Percentiles rank a stretch among this genome's conserved stretches.
phyloP scores from a whole-genome alignment of 2,329 filamentous ascomycete species.

The Aureobasidium sp. region DNA sequence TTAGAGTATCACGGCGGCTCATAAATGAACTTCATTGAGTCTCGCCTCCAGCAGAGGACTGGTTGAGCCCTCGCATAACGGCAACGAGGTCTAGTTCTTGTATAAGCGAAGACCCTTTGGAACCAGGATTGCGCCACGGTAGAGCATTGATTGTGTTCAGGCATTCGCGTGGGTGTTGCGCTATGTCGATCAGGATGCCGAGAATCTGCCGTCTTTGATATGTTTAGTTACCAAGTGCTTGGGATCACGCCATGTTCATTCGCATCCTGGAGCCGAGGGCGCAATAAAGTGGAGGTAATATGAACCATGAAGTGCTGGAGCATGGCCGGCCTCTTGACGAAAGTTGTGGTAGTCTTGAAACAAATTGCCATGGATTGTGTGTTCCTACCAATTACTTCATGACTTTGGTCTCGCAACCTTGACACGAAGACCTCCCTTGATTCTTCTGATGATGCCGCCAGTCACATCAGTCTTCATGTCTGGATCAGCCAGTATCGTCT shows the following conservation, averaged over 20 bases:
- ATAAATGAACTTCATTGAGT: too few relatives aligned
- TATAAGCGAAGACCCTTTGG: neutral
- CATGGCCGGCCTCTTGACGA: too few relatives aligned
- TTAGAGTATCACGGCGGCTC: neutral
- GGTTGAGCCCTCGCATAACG: neutral
- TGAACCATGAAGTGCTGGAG: neutral
- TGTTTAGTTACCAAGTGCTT: neutral
- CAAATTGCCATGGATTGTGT: too few relatives aligned
- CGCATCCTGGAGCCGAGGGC: neutral
- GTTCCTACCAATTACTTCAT: neutral
- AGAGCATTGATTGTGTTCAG: neutral
- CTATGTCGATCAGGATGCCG: neutral
- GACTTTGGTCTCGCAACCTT: constrained; percentile 12
- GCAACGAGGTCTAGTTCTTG: neutral
- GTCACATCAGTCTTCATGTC: constrained; percentile 12
- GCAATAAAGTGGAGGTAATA: neutral
- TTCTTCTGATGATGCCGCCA: constrained; percentile 10
- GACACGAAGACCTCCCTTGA: constrained; percentile 14
- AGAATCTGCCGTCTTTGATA: neutral
- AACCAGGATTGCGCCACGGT: neutral
- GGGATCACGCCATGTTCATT: neutral
- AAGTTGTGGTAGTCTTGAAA: too few relatives aligned
- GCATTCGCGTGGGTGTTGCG: neutral
- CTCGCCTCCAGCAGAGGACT: neutral
- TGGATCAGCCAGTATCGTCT: constrained; percentile 15